Conservation (phyloP, 139 green algal species). For the Zygnema circumcarinatum region DNA sequence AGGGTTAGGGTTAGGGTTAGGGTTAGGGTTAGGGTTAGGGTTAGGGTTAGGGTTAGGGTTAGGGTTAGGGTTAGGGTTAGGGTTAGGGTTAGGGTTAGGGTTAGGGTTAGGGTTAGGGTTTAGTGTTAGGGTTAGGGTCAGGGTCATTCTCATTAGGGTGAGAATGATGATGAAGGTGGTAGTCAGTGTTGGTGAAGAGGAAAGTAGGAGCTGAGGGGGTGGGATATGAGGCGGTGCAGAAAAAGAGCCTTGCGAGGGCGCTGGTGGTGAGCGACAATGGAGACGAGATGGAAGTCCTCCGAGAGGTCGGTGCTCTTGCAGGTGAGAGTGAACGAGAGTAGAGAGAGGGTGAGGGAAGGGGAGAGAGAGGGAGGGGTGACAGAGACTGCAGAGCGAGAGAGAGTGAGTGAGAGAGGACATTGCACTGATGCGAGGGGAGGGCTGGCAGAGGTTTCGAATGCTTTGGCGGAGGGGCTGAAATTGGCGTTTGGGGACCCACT, state of each 20-base stretch:
- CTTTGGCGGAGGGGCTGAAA: background rate
- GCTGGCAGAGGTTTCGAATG: background rate
- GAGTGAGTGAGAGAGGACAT: constrained; percentile 19
- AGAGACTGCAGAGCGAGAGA: constrained; percentile 1
- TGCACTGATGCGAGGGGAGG: background rate
- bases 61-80: too few species aligned
- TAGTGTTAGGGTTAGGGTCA: too few species aligned
- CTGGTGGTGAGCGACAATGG: background rate
- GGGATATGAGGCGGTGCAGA: background rate
- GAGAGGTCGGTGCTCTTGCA: background rate
- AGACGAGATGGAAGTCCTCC: background rate
- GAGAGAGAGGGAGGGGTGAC: background rate
- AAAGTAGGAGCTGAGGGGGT: too few species aligned
- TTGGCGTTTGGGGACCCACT: background rate
- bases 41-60: too few species aligned
- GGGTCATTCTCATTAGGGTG: too few species aligned
- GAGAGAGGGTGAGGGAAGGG: constrained; percentile 27
- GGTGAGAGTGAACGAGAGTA: constrained; percentile 1
- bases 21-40: too few species aligned
- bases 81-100: too few species aligned
- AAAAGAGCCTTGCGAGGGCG: background rate
- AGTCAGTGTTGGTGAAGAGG: too few species aligned
- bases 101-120: too few species aligned
- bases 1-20: too few species aligned
- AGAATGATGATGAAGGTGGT: too few species aligned